Percentiles rank a stretch among this genome's conserved stretches.
Conservation (phyloP, 768 basidiomycete genomes). For the Tricholoma hemisulphureum region DNA sequence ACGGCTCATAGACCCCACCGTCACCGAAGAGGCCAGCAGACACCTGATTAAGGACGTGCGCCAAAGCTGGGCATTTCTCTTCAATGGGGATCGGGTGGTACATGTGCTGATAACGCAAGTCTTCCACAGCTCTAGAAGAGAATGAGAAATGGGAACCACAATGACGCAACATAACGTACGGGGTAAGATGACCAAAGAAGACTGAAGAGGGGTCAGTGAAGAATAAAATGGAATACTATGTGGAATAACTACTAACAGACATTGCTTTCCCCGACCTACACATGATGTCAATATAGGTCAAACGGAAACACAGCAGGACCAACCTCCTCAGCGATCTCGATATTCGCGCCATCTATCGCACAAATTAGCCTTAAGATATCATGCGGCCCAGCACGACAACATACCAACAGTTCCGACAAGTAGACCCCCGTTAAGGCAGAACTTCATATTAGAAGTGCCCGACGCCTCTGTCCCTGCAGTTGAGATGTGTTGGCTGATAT, state of each 20-base stretch:
- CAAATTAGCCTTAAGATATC: neutral
- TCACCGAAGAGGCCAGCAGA: conserved; percentile 82
- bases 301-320: neutral
- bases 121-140: conserved; percentile 64
- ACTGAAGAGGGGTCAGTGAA: conserved; percentile 39
- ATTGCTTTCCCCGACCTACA: conserved; percentile 76
- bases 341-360: conserved; percentile 81
- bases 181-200: conserved; percentile 89
- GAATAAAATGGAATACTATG: neutral
- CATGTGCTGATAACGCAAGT: conserved; percentile 79
- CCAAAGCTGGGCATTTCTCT: conserved; percentile 79
- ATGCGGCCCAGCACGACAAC: conserved; percentile 15
- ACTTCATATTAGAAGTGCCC: conserved; percentile 84
- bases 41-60: conserved; percentile 74
- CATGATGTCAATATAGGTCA: neutral
- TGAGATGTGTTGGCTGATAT: conserved; percentile 95
- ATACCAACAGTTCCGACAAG: conserved; percentile 78
- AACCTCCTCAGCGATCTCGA: conserved; percentile 91
- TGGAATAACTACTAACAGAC: conserved; percentile 63
- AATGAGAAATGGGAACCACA: neutral
- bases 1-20: conserved; percentile 81
- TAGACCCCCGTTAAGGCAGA: conserved; percentile 88
- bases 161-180: conserved; percentile 32
- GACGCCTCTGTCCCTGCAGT: conserved; percentile 94
- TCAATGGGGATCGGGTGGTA: conserved; percentile 82